A percentile compares a stretch with the other conserved stretches of the same genome.
Conservation (phyloP, 1,284 basidiomycete genomes). For the Fomitopsis palustris region DNA sequence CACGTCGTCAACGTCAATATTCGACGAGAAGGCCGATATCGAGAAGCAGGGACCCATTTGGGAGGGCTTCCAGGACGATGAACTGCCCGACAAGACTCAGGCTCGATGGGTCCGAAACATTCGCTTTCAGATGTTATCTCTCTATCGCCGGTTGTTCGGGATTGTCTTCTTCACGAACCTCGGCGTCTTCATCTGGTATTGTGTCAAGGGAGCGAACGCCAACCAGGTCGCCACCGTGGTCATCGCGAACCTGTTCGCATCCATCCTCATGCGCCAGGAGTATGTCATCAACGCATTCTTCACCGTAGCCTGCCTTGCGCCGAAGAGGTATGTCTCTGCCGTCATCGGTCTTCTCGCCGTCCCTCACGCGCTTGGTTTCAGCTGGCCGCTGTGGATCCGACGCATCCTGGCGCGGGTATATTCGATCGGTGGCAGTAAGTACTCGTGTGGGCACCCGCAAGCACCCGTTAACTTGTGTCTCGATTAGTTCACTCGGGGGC, state of each 20-base stretch:
- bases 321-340: slow-evolving; percentile 37
- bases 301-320: slow-evolving; percentile 44
- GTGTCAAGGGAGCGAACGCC: slow-evolving; percentile 36
- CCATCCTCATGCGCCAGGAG: slow-evolving; percentile 59
- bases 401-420: slow-evolving; percentile 50
- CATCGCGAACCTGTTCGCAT: slow-evolving; percentile 48
- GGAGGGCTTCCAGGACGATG: slow-evolving; percentile 49
- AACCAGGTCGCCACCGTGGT: slow-evolving; percentile 43
- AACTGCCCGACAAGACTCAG: slow-evolving; percentile 47
- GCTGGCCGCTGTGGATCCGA: slow-evolving; percentile 51
- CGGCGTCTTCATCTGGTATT: slow-evolving; percentile 43
- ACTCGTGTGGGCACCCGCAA: not conserved
- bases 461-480: slow-evolving; percentile 1
- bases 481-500: slow-evolving; percentile 49
- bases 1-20: slow-evolving; percentile 7
- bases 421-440: slow-evolving; percentile 46
- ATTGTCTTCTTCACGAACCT: slow-evolving; percentile 52
- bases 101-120: slow-evolving; percentile 43
- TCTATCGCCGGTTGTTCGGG: slow-evolving; percentile 55
- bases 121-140: slow-evolving; percentile 48
- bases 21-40: slow-evolving; percentile 12
- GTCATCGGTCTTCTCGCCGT: not conserved
- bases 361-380: slow-evolving; percentile 15
- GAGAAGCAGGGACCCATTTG: slow-evolving; percentile 33
- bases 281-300: slow-evolving; percentile 55